Evolutionary conservation across 306 rosid genomes (phyloP), one percentile per base, ranked within the genome.

Genomic region (Cucurbita ficifolia): DNA sequence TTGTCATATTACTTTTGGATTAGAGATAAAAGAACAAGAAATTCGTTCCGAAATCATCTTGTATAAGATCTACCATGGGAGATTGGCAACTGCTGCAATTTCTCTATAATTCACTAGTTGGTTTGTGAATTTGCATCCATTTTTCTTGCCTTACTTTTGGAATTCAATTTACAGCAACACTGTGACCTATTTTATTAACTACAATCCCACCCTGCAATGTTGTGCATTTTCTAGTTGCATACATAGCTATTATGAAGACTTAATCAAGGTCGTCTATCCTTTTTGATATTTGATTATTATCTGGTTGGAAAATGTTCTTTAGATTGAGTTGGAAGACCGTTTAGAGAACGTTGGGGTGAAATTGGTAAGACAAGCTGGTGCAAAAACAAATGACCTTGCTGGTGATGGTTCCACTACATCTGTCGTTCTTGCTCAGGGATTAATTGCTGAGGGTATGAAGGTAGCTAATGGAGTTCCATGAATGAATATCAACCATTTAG

Each of bases 381-480:
- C 97, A 4, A 93, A 84, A 82, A 93, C 97, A 55, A 93, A 93
- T 87, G 91, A 88, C 55, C 85, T 84, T 73, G 98, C 96, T 24
- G 98, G 97, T 73, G 97, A 93, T 82, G 98, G 98, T 67, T 90
- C 96, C 65, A 88, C 97, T 61, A 93, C 98, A 77, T 88, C 98
- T 73, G 67, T 90, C 39, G 45, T 93, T 82, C 97, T 93, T 76
- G 97, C 98, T 64, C 96, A 86, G 69, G 97, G 98, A 76, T 90
- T 93, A 69, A 90, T 93, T 86, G 81, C 85, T 8, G 98, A 93
- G 78, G 98, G 98, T 43, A 82, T 84, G 61, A 93, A 90, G 97
- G 98, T 92, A 82, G 63, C 13, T 10, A 29, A 56, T 56, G 52
- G 53, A 53, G 42, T 42, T 40, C 67, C 65, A 71, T 52, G 61